Base-by-base conservation (phyloP, 73 alveolate genomes). In the Uronychia setigera region DNA sequence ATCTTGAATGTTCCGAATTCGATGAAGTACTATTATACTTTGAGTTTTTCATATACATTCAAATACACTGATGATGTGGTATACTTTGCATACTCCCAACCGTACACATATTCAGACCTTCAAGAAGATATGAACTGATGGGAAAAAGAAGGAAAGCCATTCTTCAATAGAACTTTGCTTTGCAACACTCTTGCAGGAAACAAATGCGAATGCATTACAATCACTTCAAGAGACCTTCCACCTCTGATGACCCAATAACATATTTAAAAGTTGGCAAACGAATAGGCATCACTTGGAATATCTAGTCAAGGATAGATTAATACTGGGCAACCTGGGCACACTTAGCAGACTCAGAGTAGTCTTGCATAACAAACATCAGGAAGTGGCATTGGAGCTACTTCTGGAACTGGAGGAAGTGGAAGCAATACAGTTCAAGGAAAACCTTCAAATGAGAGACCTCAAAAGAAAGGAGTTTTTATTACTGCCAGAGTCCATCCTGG, bases 401-500 rank as follows among this genome's bases (percentile, higher is more conserved):
- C 28, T 35, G 58, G 32, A 34, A 76, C 58, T 9, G 58, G n/a
- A 46, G 67, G 67, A 19, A 46, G 67, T 46, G 67, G n/a, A 5
- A 19, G 67, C 5, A 46, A 46, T 19, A 19, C n/a, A 11, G 67
- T 19, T 46, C 67, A 46, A 28, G 92, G 59, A 5, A 9, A 32
- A 9, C 67, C 58, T 32, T 59, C 31, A 29, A 86, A 35, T 26
- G 78, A 79, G 25, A 78, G 74, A n/a, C 79, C 87, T 35, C 32
- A 80, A 31, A 85, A 92, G 59, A 82, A 90, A 80, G 92, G 98
- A 58, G 89, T 94, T 13, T 91, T 97, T 33, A 58, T 98, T 13
- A 94, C 98, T 0, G 98, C 99, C 0, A 95, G 99, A 85, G 99
- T 97, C 0, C 99, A 98, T 83, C 99, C 99, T 1, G 99, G 99